phyloP scores from a whole-genome alignment of 2,329 filamentous ascomycete species.

The Phialemonium atrogriseum region DNA sequence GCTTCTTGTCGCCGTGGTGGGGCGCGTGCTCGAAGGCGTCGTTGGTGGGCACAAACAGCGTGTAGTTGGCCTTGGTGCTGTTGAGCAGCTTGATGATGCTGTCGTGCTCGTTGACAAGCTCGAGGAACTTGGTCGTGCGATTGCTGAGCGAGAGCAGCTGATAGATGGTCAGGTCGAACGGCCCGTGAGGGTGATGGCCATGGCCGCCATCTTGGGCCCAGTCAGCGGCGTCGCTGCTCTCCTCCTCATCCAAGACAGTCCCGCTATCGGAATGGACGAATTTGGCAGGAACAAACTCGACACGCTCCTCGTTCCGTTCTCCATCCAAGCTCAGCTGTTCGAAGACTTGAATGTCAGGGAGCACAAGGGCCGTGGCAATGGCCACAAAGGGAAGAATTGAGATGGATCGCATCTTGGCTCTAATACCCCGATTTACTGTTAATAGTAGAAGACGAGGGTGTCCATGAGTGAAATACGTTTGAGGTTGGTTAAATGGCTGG shows the following conservation, averaged over 20 bases:
- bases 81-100: slow-evolving; percentile 68
- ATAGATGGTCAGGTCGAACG: slow-evolving; percentile 65
- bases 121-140: slow-evolving; percentile 67
- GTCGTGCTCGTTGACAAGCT: slow-evolving; percentile 64
- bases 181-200: slow-evolving; percentile 17
- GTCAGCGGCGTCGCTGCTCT: background rate
- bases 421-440: no score
- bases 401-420: background rate
- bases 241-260: background rate
- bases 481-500: no score
- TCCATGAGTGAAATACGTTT: no score
- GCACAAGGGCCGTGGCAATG: slow-evolving; percentile 2
- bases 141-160: slow-evolving; percentile 69
- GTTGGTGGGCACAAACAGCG: slow-evolving; percentile 74
- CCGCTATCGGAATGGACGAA: background rate
- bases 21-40: slow-evolving; percentile 61
- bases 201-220: slow-evolving; percentile 4
- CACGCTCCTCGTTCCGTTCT: background rate
- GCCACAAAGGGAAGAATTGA: background rate
- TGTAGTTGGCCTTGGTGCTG: slow-evolving; percentile 64
- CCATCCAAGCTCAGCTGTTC: background rate
- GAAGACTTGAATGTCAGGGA: background rate
- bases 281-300: background rate
- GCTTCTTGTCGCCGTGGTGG: slow-evolving; percentile 36
- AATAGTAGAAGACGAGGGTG: no score